Percentiles rank a stretch among this genome's conserved stretches.
phyloP scores from a whole-genome alignment of 2,329 filamentous ascomycete genomes.

The Microdochium paspali region DNA sequence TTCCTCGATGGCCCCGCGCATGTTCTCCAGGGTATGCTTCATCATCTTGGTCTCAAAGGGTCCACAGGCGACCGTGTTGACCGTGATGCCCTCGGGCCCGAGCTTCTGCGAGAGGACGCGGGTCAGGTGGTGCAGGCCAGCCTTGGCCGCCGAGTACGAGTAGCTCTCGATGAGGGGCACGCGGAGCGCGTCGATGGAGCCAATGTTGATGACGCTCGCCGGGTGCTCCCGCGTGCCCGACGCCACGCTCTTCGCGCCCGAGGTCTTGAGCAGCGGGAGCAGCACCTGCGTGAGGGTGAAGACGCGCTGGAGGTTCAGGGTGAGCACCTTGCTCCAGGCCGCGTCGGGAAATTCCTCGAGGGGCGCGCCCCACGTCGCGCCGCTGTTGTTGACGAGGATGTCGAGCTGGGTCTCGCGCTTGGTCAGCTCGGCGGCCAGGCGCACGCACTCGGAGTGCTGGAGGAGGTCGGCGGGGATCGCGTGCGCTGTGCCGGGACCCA shows the following conservation, averaged over 20 bases:
- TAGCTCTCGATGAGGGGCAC: constrained; percentile 51
- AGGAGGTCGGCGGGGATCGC: constrained; percentile 58
- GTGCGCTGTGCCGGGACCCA: constrained; percentile 40
- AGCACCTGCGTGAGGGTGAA: constrained; percentile 57
- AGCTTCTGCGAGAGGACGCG: constrained; percentile 50
- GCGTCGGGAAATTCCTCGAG: constrained; percentile 49
- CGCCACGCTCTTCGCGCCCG: constrained; percentile 17
- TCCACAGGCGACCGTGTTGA: constrained; percentile 63
- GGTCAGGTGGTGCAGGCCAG: constrained; percentile 54
- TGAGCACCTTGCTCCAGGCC: constrained; percentile 50
- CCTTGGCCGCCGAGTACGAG: constrained; percentile 52
- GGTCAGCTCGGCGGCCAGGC: constrained; percentile 40
- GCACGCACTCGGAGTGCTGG: constrained; percentile 43
- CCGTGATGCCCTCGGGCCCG: constrained; percentile 49
- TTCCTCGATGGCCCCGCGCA: constrained; percentile 41
- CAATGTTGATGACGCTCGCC: constrained; percentile 54
- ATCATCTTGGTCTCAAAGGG: constrained; percentile 65
- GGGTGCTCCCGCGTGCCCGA: constrained; percentile 29
- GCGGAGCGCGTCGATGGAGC: constrained; percentile 51
- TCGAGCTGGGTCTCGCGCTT: constrained; percentile 43
- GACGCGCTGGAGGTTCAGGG: constrained; percentile 59
- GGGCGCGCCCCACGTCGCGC: constrained; percentile 53
- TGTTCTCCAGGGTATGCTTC: constrained; percentile 47
- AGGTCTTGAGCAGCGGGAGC: constrained; percentile 47
- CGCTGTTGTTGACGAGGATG: constrained; percentile 57